These are phyloP conservation scores for Apophysomyces trapeziformis DNA, from an alignment of 371 early-diverging fungal genomes.

Conservation along the genomic window DNA sequence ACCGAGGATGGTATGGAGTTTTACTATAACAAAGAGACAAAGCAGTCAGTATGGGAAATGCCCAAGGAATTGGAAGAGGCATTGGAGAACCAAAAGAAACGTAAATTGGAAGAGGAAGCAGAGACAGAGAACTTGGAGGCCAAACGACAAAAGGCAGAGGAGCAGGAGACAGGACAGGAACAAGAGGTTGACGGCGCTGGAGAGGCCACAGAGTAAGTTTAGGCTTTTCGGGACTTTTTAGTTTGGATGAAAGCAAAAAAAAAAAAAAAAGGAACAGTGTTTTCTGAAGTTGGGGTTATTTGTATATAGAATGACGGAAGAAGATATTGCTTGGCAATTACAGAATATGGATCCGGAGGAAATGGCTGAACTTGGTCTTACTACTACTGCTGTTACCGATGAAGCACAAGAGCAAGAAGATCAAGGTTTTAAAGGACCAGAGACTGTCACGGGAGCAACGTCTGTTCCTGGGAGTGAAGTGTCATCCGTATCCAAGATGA, in stretches of 20 bases:
- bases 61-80: conserved; percentile 56
- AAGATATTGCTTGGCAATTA: conserved; percentile 72
- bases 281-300: not conserved
- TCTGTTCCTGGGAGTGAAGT: conserved; percentile 12
- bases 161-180: conserved; percentile 9
- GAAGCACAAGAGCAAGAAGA: conserved; percentile 28
- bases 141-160: conserved; percentile 24
- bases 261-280: no score
- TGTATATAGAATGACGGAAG: conserved; percentile 65
- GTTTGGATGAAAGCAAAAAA: not conserved
- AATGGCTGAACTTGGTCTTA: conserved; percentile 25
- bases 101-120: conserved; percentile 27
- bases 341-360: conserved; percentile 62
- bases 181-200: not conserved
- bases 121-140: conserved; percentile 29
- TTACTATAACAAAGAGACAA: conserved; percentile 72
- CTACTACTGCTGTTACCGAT: conserved; percentile 7
- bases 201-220: conserved; percentile 31
- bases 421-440: conserved; percentile 8
- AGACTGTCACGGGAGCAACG: conserved; percentile 9
- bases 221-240: not conserved
- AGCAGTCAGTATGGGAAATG: conserved; percentile 73
- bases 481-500: conserved; percentile 9
- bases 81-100: conserved; percentile 41
- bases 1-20: conserved; percentile 78